phyloP scores from a whole-genome alignment of 2,329 filamentous ascomycete species.

The Exophiala dermatitidis region DNA sequence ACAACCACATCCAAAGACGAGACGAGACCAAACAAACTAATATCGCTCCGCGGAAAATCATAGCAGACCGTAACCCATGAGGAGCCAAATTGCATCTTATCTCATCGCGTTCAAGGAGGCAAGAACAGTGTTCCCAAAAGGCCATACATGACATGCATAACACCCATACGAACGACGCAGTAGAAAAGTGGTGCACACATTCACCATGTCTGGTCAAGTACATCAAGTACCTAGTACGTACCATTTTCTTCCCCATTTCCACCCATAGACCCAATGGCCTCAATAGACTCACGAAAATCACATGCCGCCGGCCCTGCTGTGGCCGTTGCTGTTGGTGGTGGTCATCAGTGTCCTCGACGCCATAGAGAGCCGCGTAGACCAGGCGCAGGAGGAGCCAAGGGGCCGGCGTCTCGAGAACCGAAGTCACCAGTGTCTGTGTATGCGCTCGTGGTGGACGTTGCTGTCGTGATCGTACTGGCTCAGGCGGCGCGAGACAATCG shows the following conservation, averaged over 20 bases:
- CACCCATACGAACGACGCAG: no score
- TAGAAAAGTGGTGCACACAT: no score
- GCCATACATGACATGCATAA: no score
- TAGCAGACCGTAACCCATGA: no score
- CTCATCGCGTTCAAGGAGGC: no score
- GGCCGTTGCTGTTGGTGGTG: background rate
- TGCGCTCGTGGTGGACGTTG: constrained; percentile 22
- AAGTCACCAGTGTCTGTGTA: constrained; percentile 39
- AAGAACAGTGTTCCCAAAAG: no score
- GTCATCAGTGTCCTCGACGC: constrained; percentile 13
- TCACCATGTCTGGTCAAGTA: background rate
- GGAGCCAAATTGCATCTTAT: no score
- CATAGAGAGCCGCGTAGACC: constrained; percentile 39
- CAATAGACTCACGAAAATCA: constrained; percentile 78
- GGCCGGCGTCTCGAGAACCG: constrained; percentile 42
- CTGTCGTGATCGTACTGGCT: background rate
- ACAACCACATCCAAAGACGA: no score
- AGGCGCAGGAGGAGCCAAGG: constrained; percentile 52
- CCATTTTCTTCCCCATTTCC: constrained; percentile 57
- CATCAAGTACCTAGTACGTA: constrained; percentile 34
- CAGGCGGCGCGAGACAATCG: constrained; percentile 17
- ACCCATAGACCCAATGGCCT: constrained; percentile 73
- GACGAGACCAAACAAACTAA: no score
- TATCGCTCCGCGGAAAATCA: no score
- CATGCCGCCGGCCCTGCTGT: constrained; percentile 22